A percentile compares a stretch with the other conserved stretches of the same genome.
Conservation (phyloP, 208 protist genomes). For the Herpetomonas tarakana region DNA sequence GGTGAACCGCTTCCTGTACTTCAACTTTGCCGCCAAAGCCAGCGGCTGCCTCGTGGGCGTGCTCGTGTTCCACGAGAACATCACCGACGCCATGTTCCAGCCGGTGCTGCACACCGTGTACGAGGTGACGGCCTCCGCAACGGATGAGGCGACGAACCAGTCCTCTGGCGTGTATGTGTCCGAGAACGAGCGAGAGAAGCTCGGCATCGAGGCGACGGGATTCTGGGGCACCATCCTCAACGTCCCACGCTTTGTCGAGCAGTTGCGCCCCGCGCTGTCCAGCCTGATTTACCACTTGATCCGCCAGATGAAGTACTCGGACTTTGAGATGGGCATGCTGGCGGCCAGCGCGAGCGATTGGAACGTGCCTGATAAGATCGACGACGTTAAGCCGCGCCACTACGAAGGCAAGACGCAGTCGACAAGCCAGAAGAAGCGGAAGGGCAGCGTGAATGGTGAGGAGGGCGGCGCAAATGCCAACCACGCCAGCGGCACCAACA, state of each 20-base stretch:
- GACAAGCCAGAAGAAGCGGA: conserved; percentile 5
- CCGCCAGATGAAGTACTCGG: conserved; percentile 87
- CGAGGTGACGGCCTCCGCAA: neutral
- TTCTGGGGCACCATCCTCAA: conserved; percentile 79
- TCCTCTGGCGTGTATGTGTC: neutral
- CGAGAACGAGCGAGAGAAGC: conserved; percentile 37
- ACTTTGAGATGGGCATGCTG: conserved; percentile 87
- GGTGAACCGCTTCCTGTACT: conserved; percentile 53
- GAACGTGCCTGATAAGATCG: conserved; percentile 73
- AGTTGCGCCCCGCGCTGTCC: conserved; percentile 42
- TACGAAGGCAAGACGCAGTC: conserved; percentile 60
- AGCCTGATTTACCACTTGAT: conserved; percentile 81
- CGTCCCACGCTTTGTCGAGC: conserved; percentile 68
- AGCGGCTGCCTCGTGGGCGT: conserved; percentile 50
- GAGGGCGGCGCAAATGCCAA: conserved; percentile 59
- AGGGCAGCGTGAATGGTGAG: conserved; percentile 25
- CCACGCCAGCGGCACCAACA: no score
- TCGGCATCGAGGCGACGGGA: conserved; percentile 80
- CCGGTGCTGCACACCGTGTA: neutral
- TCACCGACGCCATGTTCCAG: conserved; percentile 15
- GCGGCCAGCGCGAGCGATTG: conserved; percentile 74
- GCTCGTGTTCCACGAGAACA: conserved; percentile 55
- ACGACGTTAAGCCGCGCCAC: conserved; percentile 84
- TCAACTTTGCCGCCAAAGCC: conserved; percentile 58
- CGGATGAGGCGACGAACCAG: neutral